Evolutionary conservation across 495 filamentous ascomycete species (phyloP), one percentile per base, ranked within the genome.

Genomic region (Amniculicola lignicola): DNA sequence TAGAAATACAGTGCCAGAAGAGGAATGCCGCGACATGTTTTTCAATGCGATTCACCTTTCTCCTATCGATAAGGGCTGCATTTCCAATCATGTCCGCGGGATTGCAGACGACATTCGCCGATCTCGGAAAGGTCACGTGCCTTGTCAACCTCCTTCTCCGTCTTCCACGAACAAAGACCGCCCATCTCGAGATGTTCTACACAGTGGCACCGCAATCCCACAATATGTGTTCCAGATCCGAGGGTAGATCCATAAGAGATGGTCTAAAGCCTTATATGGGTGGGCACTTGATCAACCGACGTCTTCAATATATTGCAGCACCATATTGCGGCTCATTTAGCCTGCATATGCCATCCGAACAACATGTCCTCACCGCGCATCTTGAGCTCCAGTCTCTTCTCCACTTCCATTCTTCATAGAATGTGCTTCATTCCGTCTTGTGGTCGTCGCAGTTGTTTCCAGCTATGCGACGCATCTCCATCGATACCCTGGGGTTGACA

Each of bases 311-410:
- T 54, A 60, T 48, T 23, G 29, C 41, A 25, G 31, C 49, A 54
- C 28, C 51, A 55, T 51, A 61, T 61, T 61, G 51, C 44, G 37
- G 51, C 57, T 54, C 54, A 61, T 61, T 61, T 61, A 61, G 58
- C 58, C 58, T 55, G 45, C n/a, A n/a, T n/a, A n/a, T n/a, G 43
- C 19, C 51, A 55, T 54, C 43, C 31, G 51, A 40, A 61, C 58
- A 61, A 28, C 51, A 61, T 61, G 58, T 51, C 58, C 51, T 55
- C 51, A 50, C 41, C 27, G 12, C 12, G 24, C 40, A 38, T 6
- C 33, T 48, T 7, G 10, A 22, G 35, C 29, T 12, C 37, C 27
- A 5, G 10, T 42, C 27, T 38, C 37, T 28, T 29, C 23, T 10
- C 25, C 10, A 9, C 25, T 14, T 6, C 37, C 37, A 6, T 33